Conservation (phyloP, 2,329 filamentous ascomycete species). For the Conoideocrella luteorostrata region DNA sequence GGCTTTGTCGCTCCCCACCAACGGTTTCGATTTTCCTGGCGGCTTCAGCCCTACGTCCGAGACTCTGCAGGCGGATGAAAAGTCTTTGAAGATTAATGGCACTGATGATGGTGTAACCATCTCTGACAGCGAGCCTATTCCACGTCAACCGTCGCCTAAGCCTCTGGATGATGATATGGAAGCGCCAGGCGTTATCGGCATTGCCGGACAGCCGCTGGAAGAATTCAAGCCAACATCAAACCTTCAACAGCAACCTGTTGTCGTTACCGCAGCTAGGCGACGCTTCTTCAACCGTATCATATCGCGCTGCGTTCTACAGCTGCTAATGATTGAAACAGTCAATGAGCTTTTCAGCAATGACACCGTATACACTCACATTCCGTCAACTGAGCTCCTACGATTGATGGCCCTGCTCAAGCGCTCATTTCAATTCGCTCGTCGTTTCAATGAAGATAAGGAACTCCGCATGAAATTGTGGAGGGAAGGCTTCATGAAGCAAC, state of each 20-base stretch:
- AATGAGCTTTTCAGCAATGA: slow-evolving; percentile 98
- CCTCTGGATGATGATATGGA: slow-evolving; percentile 28
- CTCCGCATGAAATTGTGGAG: slow-evolving; percentile 89
- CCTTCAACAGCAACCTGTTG: slow-evolving; percentile 79
- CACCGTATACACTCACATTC: slow-evolving; percentile 87
- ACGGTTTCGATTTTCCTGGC: slow-evolving; percentile 45
- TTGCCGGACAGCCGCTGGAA: slow-evolving; percentile 52
- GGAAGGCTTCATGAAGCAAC: slow-evolving; percentile 99
- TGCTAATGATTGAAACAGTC: slow-evolving; percentile 99
- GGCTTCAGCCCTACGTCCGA: slow-evolving; percentile 36
- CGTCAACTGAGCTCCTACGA: slow-evolving; percentile 78
- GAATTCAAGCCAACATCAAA: slow-evolving; percentile 77
- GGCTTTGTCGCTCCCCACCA: slow-evolving; percentile 44
- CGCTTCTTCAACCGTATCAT: slow-evolving; percentile 99
- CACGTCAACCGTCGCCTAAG: slow-evolving; percentile 20
- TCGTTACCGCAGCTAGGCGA: slow-evolving; percentile 85
- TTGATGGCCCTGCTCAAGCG: slow-evolving; percentile 94
- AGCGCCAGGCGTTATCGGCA: slow-evolving; percentile 24
- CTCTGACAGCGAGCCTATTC: slow-evolving; percentile 27
- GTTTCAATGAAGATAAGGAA: slow-evolving; percentile 97
- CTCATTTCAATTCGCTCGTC: slow-evolving; percentile 91
- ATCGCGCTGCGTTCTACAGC: slow-evolving; percentile 91
- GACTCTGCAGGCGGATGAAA: slow-evolving; percentile 38
- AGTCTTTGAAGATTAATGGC: slow-evolving; percentile 57
- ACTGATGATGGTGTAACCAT: slow-evolving; percentile 30